phyloP scores from a whole-genome alignment of 1,139 yeast genomes.

The Scheffersomyces cryptocercus region DNA sequence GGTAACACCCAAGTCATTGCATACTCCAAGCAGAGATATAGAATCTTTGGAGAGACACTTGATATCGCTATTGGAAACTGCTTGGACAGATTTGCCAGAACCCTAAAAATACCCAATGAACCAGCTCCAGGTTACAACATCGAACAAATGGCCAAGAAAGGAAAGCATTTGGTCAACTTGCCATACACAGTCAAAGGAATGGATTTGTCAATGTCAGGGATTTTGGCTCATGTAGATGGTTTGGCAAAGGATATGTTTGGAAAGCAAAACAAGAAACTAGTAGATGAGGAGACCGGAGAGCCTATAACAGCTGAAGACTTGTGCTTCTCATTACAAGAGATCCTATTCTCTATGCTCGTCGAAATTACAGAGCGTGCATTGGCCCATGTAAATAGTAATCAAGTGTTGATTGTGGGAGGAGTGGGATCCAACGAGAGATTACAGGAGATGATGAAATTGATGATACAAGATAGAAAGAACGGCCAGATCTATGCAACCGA shows the following conservation, averaged over 20 bases:
- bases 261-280: slow-evolving; percentile 51
- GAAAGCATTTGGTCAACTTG: slow-evolving; percentile 67
- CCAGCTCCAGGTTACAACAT: slow-evolving; percentile 98
- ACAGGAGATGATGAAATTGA: slow-evolving; percentile 93
- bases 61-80: slow-evolving; percentile 98
- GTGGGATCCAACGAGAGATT: slow-evolving; percentile 92
- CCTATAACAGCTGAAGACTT: slow-evolving; percentile 78
- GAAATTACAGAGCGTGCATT: slow-evolving; percentile 97
- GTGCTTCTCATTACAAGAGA: slow-evolving; percentile 91
- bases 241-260: slow-evolving; percentile 71
- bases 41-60: slow-evolving; percentile 95
- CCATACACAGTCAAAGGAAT: slow-evolving; percentile 98
- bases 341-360: slow-evolving; percentile 91
- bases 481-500: slow-evolving; percentile 93
- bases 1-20: slow-evolving; percentile 99
- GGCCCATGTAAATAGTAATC: slow-evolving; percentile 93
- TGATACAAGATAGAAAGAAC: slow-evolving; percentile 81
- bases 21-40: slow-evolving; percentile 85
- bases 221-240: slow-evolving; percentile 78
- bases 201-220: slow-evolving; percentile 97
- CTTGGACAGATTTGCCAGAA: slow-evolving; percentile 91
- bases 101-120: slow-evolving; percentile 80
- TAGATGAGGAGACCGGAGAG: slow-evolving; percentile 53
- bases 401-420: slow-evolving; percentile 95
- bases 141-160: slow-evolving; percentile 85